Evolutionary conservation across 495 filamentous ascomycete genomes (phyloP), one percentile per base, ranked within the genome.

Genomic region (Penicillium arizonense): DNA sequence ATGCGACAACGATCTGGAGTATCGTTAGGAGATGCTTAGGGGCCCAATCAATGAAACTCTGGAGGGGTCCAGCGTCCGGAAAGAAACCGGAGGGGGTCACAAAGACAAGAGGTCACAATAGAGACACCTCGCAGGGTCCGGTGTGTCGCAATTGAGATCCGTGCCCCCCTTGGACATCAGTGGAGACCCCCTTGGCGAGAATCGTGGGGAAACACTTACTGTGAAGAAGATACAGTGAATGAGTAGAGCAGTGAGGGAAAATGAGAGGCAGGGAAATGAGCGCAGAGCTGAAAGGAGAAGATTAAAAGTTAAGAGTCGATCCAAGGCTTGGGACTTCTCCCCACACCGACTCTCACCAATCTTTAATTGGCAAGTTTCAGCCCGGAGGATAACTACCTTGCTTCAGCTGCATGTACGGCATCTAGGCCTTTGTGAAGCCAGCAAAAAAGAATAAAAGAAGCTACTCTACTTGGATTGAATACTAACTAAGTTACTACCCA

Each of bases 1-100:
- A 61, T 58, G 64, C 58, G 60, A 63, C 54, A 60, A 52, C 46
- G 56, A 53, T 57, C 61, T 63, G 62, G 41, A 46, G 37, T 30
- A 42, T 41, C 57, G 39, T 61, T 21, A 38, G 52, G 51, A 54
- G 41, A 53, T 32, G 32, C 49, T 37, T 20, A 45, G 40, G 47
- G 45, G 21, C 53, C 53, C 14, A 30, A 50, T 16, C 38, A 20
- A 21, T 14, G 32, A 38, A 35, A 13, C 20, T 32, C 44, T 18
- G 38, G 44, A 38, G 50, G 53, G 58, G 54, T 37, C 47, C 30
- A 58, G 24, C n/a, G 33, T n/a, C 44, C 40, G 39, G 33, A 35
- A 35, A 34, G 39, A 30, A 37, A 46, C 36, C 14, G 10, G 34
- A 45, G 43, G 24, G 38, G 39, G 37, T 14, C 24, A 44, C 8